These are phyloP conservation scores for Trichoderma sp. DNA, from an alignment of 2,329 filamentous ascomycete genomes.

Conservation along the genomic window DNA sequence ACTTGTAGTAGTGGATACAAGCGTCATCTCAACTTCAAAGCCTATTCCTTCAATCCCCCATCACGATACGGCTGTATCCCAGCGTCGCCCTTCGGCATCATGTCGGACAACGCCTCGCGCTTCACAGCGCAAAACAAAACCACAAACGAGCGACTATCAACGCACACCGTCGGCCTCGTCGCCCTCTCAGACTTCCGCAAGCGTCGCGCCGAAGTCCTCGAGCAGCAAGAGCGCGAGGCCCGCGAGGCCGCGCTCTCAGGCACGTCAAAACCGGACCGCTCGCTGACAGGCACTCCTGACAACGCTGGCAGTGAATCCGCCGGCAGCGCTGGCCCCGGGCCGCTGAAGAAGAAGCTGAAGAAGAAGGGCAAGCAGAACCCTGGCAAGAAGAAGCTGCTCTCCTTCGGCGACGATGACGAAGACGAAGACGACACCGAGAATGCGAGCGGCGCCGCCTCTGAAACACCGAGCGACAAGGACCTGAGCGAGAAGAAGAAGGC, in stretches of 20 bases:
- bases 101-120: slow-evolving; percentile 49
- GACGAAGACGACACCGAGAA: slow-evolving; percentile 59
- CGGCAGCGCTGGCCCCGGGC: slow-evolving; percentile 33
- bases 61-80: slow-evolving; percentile 35
- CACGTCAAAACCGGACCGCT: slow-evolving; percentile 54
- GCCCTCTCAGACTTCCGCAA: slow-evolving; percentile 94
- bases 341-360: slow-evolving; percentile 34
- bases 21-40: neutral
- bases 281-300: slow-evolving; percentile 54
- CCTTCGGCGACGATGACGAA: slow-evolving; percentile 69
- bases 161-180: slow-evolving; percentile 87
- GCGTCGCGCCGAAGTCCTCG: slow-evolving; percentile 89
- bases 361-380: slow-evolving; percentile 51
- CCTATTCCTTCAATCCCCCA: neutral
- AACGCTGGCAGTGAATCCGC: slow-evolving; percentile 44
- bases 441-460: slow-evolving; percentile 27
- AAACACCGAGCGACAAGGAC: slow-evolving; percentile 29
- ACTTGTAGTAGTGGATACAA: neutral
- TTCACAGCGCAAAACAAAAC: slow-evolving; percentile 78
- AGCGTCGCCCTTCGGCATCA: neutral
- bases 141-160: slow-evolving; percentile 80
- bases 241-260: slow-evolving; percentile 61
- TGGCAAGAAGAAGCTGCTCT: slow-evolving; percentile 55
- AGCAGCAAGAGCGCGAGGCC: slow-evolving; percentile 83
- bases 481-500: slow-evolving; percentile 37